Conservation (phyloP, 768 basidiomycete genomes). For the Termitomyces titanicus region DNA sequence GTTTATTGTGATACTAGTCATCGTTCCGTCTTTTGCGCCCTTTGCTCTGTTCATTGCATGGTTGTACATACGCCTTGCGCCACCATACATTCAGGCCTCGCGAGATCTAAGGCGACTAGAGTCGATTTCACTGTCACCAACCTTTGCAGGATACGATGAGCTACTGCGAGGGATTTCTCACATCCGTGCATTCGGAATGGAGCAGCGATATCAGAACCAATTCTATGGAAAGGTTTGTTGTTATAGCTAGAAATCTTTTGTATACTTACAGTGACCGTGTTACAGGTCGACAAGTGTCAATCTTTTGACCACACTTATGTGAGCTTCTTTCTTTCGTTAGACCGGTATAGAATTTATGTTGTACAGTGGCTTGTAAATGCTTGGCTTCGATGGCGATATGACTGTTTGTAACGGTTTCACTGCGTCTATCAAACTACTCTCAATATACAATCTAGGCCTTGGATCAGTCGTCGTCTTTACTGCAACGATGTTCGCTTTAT, state of each 20-base stretch:
- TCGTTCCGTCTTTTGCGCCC: slow-evolving; percentile 63
- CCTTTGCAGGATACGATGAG: slow-evolving; percentile 74
- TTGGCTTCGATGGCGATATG: slow-evolving; percentile 74
- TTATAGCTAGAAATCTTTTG: slow-evolving; percentile 2
- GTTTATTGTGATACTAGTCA: slow-evolving; percentile 57
- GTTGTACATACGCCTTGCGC: slow-evolving; percentile 63
- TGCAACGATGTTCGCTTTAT: slow-evolving; percentile 67
- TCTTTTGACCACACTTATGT: slow-evolving; percentile 71
- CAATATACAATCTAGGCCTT: slow-evolving; percentile 36
- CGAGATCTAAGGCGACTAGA: slow-evolving; percentile 68
- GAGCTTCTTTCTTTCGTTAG: slow-evolving; percentile 26
- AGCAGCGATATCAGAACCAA: slow-evolving; percentile 57
- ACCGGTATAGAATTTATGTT: background rate
- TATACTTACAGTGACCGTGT: slow-evolving; percentile 29
- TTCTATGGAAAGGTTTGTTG: slow-evolving; percentile 52
- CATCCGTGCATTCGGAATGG: slow-evolving; percentile 71
- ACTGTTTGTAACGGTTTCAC: slow-evolving; percentile 42
- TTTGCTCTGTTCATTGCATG: slow-evolving; percentile 66
- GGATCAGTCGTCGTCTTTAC: slow-evolving; percentile 69
- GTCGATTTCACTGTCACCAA: slow-evolving; percentile 63
- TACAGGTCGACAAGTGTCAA: slow-evolving; percentile 62
- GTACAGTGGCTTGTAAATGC: slow-evolving; percentile 61
- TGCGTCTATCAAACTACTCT: background rate
- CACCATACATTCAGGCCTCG: slow-evolving; percentile 56
- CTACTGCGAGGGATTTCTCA: slow-evolving; percentile 62